These are phyloP conservation scores for Geotrichum fermentans DNA, from an alignment of 1,139 yeast genomes.

Conservation along the genomic window DNA sequence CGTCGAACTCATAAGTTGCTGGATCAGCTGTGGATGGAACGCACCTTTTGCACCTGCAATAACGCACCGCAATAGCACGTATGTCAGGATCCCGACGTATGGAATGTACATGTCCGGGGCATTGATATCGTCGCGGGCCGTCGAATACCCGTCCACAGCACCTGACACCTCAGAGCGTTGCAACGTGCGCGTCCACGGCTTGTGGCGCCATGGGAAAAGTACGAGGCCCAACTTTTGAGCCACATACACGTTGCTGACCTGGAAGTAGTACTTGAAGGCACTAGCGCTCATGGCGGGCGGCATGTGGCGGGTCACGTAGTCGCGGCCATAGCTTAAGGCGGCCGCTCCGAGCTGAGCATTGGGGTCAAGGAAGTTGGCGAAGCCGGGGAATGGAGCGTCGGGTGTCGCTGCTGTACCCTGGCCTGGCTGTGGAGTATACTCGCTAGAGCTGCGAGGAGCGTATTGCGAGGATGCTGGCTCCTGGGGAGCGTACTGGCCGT, in stretches of 20 bases:
- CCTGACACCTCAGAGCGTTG: conserved; percentile 37
- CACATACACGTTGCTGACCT: conserved; percentile 86
- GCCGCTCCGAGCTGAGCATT: conserved; percentile 82
- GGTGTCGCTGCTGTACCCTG: neutral
- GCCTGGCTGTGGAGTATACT: neutral
- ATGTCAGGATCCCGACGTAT: conserved; percentile 79
- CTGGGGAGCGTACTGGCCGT: no score
- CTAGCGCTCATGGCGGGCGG: conserved; percentile 36
- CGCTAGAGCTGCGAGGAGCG: neutral
- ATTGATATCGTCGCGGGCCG: conserved; percentile 78
- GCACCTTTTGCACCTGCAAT: conserved; percentile 83
- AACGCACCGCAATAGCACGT: conserved; percentile 77
- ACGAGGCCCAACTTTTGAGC: conserved; percentile 65
- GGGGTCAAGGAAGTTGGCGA: conserved; percentile 63
- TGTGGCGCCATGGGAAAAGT: conserved; percentile 80
- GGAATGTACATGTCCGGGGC: conserved; percentile 98
- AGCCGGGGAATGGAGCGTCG: neutral
- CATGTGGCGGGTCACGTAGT: conserved; percentile 63
- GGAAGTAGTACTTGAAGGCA: conserved; percentile 77
- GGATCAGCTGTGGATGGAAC: conserved; percentile 90
- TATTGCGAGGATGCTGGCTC: no score
- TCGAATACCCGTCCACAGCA: conserved; percentile 51
- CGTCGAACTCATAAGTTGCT: conserved; percentile 85
- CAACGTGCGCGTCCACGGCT: conserved; percentile 48
- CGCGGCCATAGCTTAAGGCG: conserved; percentile 67